A percentile compares a stretch with the other conserved stretches of the same genome.
phyloP scores from a whole-genome alignment of 1,284 basidiomycete genomes.

The Sphagnurus paluster region DNA sequence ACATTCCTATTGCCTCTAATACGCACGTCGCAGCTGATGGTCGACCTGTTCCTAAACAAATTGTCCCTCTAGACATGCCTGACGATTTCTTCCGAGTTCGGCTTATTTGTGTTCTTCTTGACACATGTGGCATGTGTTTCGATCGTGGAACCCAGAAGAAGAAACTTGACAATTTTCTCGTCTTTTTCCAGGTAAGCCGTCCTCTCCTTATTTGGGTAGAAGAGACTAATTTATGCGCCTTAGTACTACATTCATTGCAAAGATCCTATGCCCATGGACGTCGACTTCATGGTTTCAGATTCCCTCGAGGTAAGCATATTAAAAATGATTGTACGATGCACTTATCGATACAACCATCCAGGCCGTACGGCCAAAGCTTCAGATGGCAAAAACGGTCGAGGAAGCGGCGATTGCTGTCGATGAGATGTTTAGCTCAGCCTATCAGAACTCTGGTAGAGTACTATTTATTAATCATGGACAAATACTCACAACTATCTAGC shows the following conservation, averaged over 20 bases:
- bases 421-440: slow-evolving; percentile 75
- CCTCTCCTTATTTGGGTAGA: not conserved
- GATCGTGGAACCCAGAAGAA: slow-evolving; percentile 88
- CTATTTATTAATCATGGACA: not conserved
- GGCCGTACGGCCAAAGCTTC: slow-evolving; percentile 80
- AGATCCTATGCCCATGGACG: slow-evolving; percentile 88
- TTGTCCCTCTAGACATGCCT: slow-evolving; percentile 82
- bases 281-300: slow-evolving; percentile 95
- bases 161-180: slow-evolving; percentile 90
- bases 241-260: slow-evolving; percentile 92
- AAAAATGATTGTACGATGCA: not conserved
- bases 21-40: slow-evolving; percentile 67
- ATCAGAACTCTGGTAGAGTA: slow-evolving; percentile 53
- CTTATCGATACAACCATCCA: slow-evolving; percentile 28
- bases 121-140: slow-evolving; percentile 98
- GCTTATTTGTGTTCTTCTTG: slow-evolving; percentile 88
- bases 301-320: slow-evolving; percentile 74
- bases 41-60: slow-evolving; percentile 80
- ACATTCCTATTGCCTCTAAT: slow-evolving; percentile 10
- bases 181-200: slow-evolving; percentile 83
- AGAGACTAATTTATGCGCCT: slow-evolving; percentile 1
- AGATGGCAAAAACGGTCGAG: slow-evolving; percentile 70
- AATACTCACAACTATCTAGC: not conserved
- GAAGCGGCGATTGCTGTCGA: slow-evolving; percentile 89
- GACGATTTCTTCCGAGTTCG: slow-evolving; percentile 97